Evolutionary conservation across 768 basidiomycete genomes (phyloP), one percentile per base, ranked within the genome.

Genomic region (Lyophyllum shimeji): DNA sequence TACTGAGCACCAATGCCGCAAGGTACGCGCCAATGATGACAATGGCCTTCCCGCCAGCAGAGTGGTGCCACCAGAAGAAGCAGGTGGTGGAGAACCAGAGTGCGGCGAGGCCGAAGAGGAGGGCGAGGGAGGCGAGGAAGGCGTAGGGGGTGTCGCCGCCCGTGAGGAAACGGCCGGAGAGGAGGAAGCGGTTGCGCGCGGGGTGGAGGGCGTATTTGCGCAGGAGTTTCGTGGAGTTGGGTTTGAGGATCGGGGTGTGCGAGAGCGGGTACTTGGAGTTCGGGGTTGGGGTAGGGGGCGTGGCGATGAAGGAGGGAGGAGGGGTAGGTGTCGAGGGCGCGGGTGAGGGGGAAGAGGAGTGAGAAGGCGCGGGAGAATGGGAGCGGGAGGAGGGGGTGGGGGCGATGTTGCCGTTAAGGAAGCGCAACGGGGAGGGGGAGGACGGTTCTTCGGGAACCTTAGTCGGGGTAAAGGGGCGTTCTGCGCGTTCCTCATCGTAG

Each of bases 21-120:
- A 83, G 61, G 60, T 84, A 84, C 7, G 71, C 77, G 37, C 76
- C 76, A 21, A 82, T 76, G 18, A 76, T 79, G 0, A 89, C 87
- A 13, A 86, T 51, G 2, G 60, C 62, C 45, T 63, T 62, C 7
- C 52, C 81, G 4, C 62, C 65, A 15, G 23, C 6, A 56, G 85
- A 78, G 62, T 94, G 76, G 34, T 74, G 73, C 95, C 95, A 98
- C 82, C 95, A 87, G 83, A 87, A 96, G 17, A 87, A 84, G 45
- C 86, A 89, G 0, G 93, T 95, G 23, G 93, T 93, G 9, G 85
- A 90, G 59, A 97, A 84, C 91, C 93, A 99, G 8, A 89, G 71
- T 0, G 86, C 92, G 1, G 90, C 75, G 45, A 98, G 78, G 1
- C 78, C 78, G 23, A 94, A 66, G 24, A 88, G 73, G 20, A 96